A percentile compares a stretch with the other conserved stretches of the same genome.
phyloP scores from a whole-genome alignment of 257 asterid genomes.

The Petrea volubilis region DNA sequence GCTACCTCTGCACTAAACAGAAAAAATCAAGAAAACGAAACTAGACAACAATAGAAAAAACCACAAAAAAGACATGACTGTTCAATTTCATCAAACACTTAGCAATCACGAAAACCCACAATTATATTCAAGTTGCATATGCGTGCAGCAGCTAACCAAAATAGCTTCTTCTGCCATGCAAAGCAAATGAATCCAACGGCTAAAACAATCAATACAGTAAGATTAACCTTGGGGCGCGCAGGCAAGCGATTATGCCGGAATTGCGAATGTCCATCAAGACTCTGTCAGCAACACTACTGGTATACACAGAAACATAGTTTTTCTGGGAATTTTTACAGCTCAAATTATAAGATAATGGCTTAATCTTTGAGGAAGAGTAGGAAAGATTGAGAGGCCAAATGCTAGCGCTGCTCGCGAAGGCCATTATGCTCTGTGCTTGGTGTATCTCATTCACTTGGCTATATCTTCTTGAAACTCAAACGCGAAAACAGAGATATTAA shows the following conservation, averaged over 20 bases:
- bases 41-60: neutral
- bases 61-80: neutral
- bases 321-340: slow-evolving; percentile 23
- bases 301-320: slow-evolving; percentile 1
- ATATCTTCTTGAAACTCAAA: neutral
- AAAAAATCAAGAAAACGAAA: slow-evolving; percentile 20
- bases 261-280: slow-evolving; percentile 53
- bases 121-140: neutral
- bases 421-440: neutral
- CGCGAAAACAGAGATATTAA: neutral
- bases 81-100: neutral
- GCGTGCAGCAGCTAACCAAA: neutral
- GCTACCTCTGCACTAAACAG: slow-evolving; percentile 76
- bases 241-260: slow-evolving; percentile 82
- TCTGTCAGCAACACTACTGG: slow-evolving; percentile 37
- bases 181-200: neutral
- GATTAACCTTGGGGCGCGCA: slow-evolving; percentile 66
- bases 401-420: slow-evolving; percentile 12
- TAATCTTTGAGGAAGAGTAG: slow-evolving; percentile 12
- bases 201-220: neutral
- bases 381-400: slow-evolving; percentile 10
- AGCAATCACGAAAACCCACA: neutral
- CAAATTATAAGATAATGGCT: slow-evolving; percentile 14
- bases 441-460: neutral
- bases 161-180: neutral